A percentile compares a stretch with the other conserved stretches of the same genome.
Conservation (phyloP, 2,329 filamentous ascomycete genomes). For the Diaporthe sp. region DNA sequence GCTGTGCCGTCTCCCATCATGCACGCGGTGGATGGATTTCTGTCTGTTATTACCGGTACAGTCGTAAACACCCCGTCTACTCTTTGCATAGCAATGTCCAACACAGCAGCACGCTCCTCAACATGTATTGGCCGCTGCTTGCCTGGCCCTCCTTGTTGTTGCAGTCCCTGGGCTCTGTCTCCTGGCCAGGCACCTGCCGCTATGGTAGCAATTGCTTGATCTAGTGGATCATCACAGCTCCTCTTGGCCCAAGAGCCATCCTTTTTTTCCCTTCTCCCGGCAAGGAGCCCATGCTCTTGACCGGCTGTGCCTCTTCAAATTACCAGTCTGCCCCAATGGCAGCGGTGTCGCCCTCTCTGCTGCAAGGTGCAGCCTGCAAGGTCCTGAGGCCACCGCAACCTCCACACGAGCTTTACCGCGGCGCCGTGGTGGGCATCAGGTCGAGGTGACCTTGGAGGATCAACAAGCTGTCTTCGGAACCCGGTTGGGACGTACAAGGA, state of each 20-base stretch:
- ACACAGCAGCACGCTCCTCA: neutral
- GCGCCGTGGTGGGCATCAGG: neutral
- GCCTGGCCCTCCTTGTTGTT: constrained; percentile 2
- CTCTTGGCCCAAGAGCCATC: neutral
- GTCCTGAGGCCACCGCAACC: neutral
- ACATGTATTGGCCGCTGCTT: constrained; percentile 29
- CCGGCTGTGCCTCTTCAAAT: constrained; percentile 4
- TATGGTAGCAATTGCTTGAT: neutral
- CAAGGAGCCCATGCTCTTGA: neutral
- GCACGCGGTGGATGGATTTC: neutral
- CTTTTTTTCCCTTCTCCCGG: neutral
- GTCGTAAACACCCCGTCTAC: neutral
- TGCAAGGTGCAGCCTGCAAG: constrained; percentile 29
- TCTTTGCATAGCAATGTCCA: neutral
- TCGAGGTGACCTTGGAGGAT: constrained; percentile 24
- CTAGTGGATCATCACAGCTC: neutral
- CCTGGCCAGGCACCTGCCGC: neutral
- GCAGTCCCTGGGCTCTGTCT: neutral
- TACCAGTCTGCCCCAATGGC: constrained; percentile 2
- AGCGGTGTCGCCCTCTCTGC: neutral
- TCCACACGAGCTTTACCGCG: too few relatives aligned
- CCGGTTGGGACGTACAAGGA: constrained; percentile 23
- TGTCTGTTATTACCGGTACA: neutral
- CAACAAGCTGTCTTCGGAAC: constrained; percentile 17
- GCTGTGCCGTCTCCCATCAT: neutral